These are phyloP conservation scores for Rhodotorula sp. DNA, from an alignment of 1,284 basidiomycete species.

Conservation along the genomic window DNA sequence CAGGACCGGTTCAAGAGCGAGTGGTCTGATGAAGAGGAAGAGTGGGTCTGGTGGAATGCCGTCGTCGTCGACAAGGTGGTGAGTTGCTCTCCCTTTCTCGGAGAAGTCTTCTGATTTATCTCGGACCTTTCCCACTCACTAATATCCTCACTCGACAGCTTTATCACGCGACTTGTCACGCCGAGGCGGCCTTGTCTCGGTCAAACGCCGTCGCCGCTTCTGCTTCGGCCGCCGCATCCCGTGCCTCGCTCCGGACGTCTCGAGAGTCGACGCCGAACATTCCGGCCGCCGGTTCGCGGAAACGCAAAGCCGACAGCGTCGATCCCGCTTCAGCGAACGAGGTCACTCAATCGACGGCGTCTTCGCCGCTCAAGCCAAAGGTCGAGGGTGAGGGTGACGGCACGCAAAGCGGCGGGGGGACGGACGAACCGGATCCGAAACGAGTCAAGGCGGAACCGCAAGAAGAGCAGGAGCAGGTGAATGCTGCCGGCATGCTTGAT, in stretches of 20 bases:
- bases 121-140: neutral
- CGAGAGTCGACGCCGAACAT: slow-evolving; percentile 2
- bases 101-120: neutral
- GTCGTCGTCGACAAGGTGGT: slow-evolving; percentile 49
- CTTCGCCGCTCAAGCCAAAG: neutral
- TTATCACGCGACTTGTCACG: slow-evolving; percentile 88
- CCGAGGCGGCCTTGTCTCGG: slow-evolving; percentile 55
- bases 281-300: neutral
- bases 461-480: neutral
- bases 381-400: neutral
- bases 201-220: neutral
- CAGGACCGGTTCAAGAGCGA: slow-evolving; percentile 91
- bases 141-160: slow-evolving; percentile 55
- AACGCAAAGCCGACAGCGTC: neutral
- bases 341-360: neutral
- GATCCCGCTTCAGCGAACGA: neutral
- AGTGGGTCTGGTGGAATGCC: slow-evolving; percentile 97
- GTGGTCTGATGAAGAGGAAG: slow-evolving; percentile 93
- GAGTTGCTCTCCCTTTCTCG: slow-evolving; percentile 2
- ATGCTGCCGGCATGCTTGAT: too few relatives aligned
- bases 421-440: neutral
- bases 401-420: neutral
- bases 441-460: slow-evolving; percentile 7
- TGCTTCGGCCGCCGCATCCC: neutral
- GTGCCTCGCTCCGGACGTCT: neutral